phyloP scores from a whole-genome alignment of 129 eudicot genomes.

The Chrysanthemum lavandulifolium region DNA sequence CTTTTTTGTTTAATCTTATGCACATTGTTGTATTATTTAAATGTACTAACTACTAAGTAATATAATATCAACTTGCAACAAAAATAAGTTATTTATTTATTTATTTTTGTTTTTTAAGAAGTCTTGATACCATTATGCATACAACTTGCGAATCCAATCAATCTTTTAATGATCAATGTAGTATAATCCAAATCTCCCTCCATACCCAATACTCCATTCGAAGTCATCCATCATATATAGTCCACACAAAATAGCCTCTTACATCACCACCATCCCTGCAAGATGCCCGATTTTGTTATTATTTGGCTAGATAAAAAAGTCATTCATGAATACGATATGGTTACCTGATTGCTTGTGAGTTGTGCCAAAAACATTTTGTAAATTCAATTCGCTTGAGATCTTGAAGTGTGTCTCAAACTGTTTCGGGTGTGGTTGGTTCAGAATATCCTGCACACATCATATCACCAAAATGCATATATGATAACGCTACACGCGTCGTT shows the following conservation, averaged over 20 bases:
- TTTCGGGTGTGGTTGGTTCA: constrained; percentile 28
- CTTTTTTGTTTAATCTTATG: neutral
- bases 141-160: constrained; percentile 50
- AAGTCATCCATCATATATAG: constrained; percentile 71
- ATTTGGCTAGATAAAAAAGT: neutral
- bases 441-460: constrained; percentile 34
- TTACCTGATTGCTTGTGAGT: constrained; percentile 58
- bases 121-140: constrained; percentile 60
- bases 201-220: constrained; percentile 65
- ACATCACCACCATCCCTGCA: constrained; percentile 67
- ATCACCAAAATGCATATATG: too few relatives aligned
- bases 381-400: constrained; percentile 55
- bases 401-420: constrained; percentile 22
- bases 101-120: constrained; percentile 31
- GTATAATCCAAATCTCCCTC: constrained; percentile 46
- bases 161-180: constrained; percentile 46
- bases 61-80: neutral
- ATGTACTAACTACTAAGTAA: neutral
- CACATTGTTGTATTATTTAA: constrained; percentile 8
- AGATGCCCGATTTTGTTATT: too few relatives aligned
- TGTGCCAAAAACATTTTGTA: constrained; percentile 42
- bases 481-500: too few relatives aligned
- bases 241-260: constrained; percentile 72
- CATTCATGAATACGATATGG: neutral
- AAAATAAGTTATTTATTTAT: too few relatives aligned